phyloP scores from a whole-genome alignment of 495 filamentous ascomycete genomes.

The Trichoderma gamsii region DNA sequence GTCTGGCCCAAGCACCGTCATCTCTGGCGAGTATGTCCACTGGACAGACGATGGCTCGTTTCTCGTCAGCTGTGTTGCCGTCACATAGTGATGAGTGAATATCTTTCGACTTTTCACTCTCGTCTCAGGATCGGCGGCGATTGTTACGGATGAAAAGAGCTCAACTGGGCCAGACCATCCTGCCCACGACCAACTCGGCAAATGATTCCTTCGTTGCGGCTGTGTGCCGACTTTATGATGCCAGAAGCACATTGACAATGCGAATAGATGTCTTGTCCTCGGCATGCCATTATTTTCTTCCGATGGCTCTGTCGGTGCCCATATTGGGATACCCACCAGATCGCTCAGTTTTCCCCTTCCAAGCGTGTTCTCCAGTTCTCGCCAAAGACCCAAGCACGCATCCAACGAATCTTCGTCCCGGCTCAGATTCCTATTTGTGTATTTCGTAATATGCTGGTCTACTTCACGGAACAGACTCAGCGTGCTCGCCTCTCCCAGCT shows the following conservation, averaged over 20 bases:
- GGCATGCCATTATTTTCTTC: not conserved
- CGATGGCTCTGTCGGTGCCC: not conserved
- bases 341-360: conserved; percentile 15
- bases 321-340: conserved; percentile 1
- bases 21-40: conserved; percentile 4
- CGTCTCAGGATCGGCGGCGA: not conserved
- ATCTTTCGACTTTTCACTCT: not conserved
- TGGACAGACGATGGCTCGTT: not conserved
- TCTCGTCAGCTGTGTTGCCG: conserved; percentile 8
- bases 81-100: not conserved
- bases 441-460: conserved; percentile 7
- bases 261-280: not conserved
- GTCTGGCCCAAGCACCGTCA: not conserved
- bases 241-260: not conserved
- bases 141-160: not conserved
- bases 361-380: conserved; percentile 15
- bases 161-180: conserved; percentile 19
- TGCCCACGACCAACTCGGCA: conserved; percentile 25
- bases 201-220: not conserved
- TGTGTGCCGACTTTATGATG: conserved; percentile 6
- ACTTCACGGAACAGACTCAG: conserved; percentile 12
- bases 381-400: conserved; percentile 17
- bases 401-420: conserved; percentile 22
- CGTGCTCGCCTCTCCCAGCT: not conserved
- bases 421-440: conserved; percentile 15